Percentiles rank a stretch among this genome's conserved stretches.
Conservation (phyloP, 73 alveolate species). For the Halteria grandinella region DNA sequence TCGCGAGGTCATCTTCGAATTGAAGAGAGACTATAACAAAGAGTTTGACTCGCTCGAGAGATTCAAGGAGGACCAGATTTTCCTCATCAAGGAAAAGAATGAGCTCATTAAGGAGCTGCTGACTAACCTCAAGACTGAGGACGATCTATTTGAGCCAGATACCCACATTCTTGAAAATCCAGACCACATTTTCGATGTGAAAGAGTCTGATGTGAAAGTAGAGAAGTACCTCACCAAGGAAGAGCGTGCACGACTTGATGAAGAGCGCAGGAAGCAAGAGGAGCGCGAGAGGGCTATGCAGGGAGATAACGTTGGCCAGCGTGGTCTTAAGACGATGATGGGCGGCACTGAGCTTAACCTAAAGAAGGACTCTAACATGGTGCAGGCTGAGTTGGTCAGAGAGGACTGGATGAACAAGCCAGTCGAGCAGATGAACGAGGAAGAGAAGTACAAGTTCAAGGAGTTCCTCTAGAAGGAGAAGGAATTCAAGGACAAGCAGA, state of each 20-base stretch:
- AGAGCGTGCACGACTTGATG: slow-evolving; percentile 87
- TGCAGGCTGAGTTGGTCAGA: slow-evolving; percentile 84
- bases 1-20: slow-evolving; percentile 79
- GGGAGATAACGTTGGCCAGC: slow-evolving; percentile 94
- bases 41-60: slow-evolving; percentile 84
- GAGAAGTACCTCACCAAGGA: slow-evolving; percentile 90
- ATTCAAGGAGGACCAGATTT: slow-evolving; percentile 87
- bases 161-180: slow-evolving; percentile 85
- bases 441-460: slow-evolving; percentile 86
- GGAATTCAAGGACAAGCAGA: slow-evolving; percentile 95
- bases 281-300: slow-evolving; percentile 92
- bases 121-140: slow-evolving; percentile 86
- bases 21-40: slow-evolving; percentile 84
- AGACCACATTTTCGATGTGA: slow-evolving; percentile 86
- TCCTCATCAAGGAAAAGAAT: slow-evolving; percentile 87
- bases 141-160: slow-evolving; percentile 82
- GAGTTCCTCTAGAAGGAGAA: slow-evolving; percentile 92
- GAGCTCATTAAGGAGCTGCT: slow-evolving; percentile 90
- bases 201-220: slow-evolving; percentile 85
- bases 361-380: slow-evolving; percentile 86
- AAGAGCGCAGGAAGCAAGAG: slow-evolving; percentile 88
- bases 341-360: slow-evolving; percentile 89
- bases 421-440: slow-evolving; percentile 94
- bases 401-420: slow-evolving; percentile 97
- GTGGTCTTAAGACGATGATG: slow-evolving; percentile 96